Evolutionary conservation across 2,329 filamentous ascomycete species (phyloP).

Genomic region (Cladosporium sp.): DNA sequence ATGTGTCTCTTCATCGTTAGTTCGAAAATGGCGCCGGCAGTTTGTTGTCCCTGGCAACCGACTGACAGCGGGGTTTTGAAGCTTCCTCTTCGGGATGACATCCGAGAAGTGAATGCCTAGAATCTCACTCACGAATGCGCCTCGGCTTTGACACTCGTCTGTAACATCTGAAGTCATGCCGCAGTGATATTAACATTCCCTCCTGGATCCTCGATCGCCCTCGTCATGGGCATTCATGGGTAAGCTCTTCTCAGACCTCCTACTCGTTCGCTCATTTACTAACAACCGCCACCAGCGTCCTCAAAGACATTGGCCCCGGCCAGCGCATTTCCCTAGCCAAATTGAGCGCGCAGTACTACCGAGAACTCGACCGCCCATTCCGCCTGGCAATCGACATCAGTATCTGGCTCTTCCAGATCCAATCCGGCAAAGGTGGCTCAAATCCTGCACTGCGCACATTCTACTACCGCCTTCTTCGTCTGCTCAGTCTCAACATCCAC

Average conservation of each 20-base stretch:
- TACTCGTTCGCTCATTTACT: not conserved
- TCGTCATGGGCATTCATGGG: conserved; percentile 25
- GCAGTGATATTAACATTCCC: not conserved
- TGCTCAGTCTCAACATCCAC: conserved; percentile 71
- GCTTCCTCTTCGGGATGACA: not conserved
- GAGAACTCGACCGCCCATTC: conserved; percentile 63
- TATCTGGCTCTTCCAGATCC: conserved; percentile 95
- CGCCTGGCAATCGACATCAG: conserved; percentile 89
- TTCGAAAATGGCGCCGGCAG: not conserved
- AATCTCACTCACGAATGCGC: too few species aligned
- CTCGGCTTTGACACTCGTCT: not conserved
- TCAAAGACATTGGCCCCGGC: conserved; percentile 79
- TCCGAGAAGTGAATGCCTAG: not conserved
- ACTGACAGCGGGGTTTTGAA: not conserved
- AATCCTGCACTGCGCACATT: conserved; percentile 88
- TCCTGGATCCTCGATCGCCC: not conserved
- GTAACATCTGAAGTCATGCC: not conserved
- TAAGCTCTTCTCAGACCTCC: conserved; percentile 6
- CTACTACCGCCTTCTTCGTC: conserved; percentile 80
- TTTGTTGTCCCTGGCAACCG: not conserved
- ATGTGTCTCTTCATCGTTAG: too few species aligned
- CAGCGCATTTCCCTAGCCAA: conserved; percentile 75
- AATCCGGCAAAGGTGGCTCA: conserved; percentile 74
- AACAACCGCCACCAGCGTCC: conserved; percentile 52
- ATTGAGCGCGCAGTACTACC: conserved; percentile 70